These are phyloP conservation scores for Shiraia bambusicola DNA, from an alignment of 2,329 filamentous ascomycete species.

Conservation along the genomic window DNA sequence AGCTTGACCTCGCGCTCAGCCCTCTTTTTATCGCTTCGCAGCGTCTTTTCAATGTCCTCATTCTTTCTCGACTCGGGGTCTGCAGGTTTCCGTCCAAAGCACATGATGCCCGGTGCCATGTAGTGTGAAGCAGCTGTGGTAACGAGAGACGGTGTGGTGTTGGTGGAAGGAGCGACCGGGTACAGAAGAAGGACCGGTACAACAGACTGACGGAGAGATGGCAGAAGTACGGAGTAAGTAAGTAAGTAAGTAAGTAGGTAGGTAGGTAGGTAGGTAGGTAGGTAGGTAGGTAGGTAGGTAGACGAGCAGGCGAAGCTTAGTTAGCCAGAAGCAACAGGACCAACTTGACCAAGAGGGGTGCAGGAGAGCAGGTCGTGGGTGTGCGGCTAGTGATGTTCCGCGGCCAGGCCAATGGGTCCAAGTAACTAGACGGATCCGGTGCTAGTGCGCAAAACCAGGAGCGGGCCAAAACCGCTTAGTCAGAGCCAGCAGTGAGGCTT, in stretches of 20 bases:
- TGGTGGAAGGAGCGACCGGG: slow-evolving; percentile 8
- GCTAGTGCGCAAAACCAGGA: too few relatives aligned
- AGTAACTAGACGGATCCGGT: too few relatives aligned
- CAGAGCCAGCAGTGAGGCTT: too few relatives aligned
- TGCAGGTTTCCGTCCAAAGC: slow-evolving; percentile 53
- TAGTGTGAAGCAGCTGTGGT: slow-evolving; percentile 11
- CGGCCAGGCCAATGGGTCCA: too few relatives aligned
- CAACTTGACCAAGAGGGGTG: slow-evolving; percentile 9
- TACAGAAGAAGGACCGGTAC: not conserved
- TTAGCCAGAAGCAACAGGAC: too few relatives aligned
- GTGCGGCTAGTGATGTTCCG: too few relatives aligned
- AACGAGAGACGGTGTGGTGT: slow-evolving; percentile 4
- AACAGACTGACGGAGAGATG: slow-evolving; percentile 5
- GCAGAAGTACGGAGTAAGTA: slow-evolving; percentile 4
- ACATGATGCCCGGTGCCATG: slow-evolving; percentile 51
- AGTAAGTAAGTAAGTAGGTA: slow-evolving; percentile 2
- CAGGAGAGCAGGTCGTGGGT: slow-evolving; percentile 1
- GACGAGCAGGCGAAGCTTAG: too few relatives aligned
- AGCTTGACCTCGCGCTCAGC: slow-evolving; percentile 90
- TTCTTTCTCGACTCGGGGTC: slow-evolving; percentile 52
- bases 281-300: too few relatives aligned
- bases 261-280: too few relatives aligned
- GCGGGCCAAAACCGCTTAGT: too few relatives aligned
- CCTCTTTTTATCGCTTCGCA: slow-evolving; percentile 85
- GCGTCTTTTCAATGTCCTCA: slow-evolving; percentile 79